Evolutionary conservation across 2,329 filamentous ascomycete species (phyloP).

Genomic region (Hymenoscyphus scutula): DNA sequence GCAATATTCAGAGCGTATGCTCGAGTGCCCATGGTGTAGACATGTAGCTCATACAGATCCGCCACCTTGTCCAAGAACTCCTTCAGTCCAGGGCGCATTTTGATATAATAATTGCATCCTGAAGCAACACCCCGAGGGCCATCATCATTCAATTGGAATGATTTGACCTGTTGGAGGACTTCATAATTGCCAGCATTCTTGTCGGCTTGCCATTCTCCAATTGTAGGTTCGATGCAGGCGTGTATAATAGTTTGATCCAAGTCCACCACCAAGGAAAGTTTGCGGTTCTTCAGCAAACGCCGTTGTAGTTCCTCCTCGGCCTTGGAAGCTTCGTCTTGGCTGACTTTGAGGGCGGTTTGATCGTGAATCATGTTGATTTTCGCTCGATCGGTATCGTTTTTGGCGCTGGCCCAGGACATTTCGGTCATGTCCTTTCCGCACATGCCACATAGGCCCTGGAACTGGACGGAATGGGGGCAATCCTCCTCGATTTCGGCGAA

Average conservation of each 20-base stretch:
- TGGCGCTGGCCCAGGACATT: slow-evolving; percentile 78
- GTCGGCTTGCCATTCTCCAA: slow-evolving; percentile 93
- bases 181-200: slow-evolving; percentile 85
- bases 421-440: slow-evolving; percentile 97
- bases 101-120: slow-evolving; percentile 97
- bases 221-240: slow-evolving; percentile 92
- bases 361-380: slow-evolving; percentile 95
- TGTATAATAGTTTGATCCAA: slow-evolving; percentile 98
- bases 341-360: slow-evolving; percentile 83
- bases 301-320: slow-evolving; percentile 85
- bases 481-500: slow-evolving; percentile 82
- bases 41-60: slow-evolving; percentile 87
- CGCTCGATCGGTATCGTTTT: slow-evolving; percentile 77
- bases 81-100: slow-evolving; percentile 82
- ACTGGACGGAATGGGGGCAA: slow-evolving; percentile 88
- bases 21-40: slow-evolving; percentile 98
- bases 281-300: slow-evolving; percentile 74
- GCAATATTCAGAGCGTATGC: slow-evolving; percentile 94
- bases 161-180: slow-evolving; percentile 81
- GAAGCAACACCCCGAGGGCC: slow-evolving; percentile 65
- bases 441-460: slow-evolving; percentile 82
- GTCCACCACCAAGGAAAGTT: slow-evolving; percentile 92
- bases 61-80: slow-evolving; percentile 78
- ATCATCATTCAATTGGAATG: slow-evolving; percentile 88
- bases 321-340: slow-evolving; percentile 72